Evolutionary conservation across 257 asterid species (phyloP).

Genomic region (Nicotiana noctiflora): DNA sequence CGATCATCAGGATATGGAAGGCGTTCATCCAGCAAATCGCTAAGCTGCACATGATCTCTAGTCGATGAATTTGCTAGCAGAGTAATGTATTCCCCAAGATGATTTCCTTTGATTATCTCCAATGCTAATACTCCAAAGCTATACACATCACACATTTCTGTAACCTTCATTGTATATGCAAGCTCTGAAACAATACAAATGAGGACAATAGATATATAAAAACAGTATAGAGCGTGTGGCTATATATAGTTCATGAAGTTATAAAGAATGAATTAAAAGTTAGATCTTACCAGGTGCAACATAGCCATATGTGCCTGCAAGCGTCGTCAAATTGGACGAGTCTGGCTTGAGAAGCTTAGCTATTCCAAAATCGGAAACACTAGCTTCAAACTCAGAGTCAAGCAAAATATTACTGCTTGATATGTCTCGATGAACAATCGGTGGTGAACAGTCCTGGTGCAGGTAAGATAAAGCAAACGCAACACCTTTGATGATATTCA

Average conservation of each 20-base stretch:
- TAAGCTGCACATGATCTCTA: background rate
- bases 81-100: background rate
- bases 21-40: background rate
- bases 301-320: background rate
- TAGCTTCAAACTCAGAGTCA: background rate
- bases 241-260: background rate
- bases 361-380: background rate
- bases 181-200: background rate
- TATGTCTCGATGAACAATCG: background rate
- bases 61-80: background rate
- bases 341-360: background rate
- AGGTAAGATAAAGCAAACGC: background rate
- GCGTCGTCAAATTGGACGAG: background rate
- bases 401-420: background rate
- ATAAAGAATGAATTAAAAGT: background rate
- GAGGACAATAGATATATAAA: background rate
- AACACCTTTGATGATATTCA: conserved; percentile 3
- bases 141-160: conserved; percentile 1
- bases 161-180: conserved; percentile 5
- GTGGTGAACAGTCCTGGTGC: background rate
- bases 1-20: background rate
- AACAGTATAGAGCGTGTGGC: background rate
- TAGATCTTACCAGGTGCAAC: background rate
- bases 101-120: conserved; percentile 7
- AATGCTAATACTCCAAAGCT: conserved; percentile 6